Percentiles rank a stretch among this genome's conserved stretches.
These are phyloP conservation scores for Omphalotus olearius DNA, from an alignment of 1,284 basidiomycete species.

Conservation along the genomic window DNA sequence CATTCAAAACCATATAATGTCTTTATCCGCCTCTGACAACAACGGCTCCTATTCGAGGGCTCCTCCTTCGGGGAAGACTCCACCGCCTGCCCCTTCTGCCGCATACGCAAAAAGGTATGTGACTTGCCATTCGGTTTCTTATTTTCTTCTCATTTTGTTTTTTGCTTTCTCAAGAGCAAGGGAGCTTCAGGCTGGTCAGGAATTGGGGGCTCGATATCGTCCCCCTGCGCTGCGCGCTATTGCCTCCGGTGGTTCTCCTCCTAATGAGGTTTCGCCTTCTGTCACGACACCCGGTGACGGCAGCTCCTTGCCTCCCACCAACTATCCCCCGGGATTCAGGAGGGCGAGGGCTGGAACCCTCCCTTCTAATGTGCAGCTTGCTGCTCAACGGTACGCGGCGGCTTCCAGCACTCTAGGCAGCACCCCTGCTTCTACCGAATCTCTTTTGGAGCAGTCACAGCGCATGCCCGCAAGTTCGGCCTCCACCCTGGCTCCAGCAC, in stretches of 20 bases:
- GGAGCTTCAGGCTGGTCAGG: slow-evolving; percentile 76
- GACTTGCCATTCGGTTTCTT: slow-evolving; percentile 13
- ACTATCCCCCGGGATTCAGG: slow-evolving; percentile 75
- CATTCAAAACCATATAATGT: slow-evolving; percentile 73
- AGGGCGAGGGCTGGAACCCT: slow-evolving; percentile 86
- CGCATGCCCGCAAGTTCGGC: slow-evolving; percentile 42
- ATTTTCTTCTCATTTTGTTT: slow-evolving; percentile 15
- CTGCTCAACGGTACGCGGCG: slow-evolving; percentile 76
- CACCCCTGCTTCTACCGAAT: slow-evolving; percentile 57
- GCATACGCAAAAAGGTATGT: slow-evolving; percentile 81
- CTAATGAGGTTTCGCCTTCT: slow-evolving; percentile 57
- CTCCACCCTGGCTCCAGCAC: slow-evolving; percentile 41
- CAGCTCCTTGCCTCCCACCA: slow-evolving; percentile 57
- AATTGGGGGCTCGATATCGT: slow-evolving; percentile 61
- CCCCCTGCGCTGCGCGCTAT: slow-evolving; percentile 76
- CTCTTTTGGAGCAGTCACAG: slow-evolving; percentile 57
- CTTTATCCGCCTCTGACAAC: slow-evolving; percentile 79
- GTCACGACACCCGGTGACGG: slow-evolving; percentile 54
- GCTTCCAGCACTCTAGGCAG: slow-evolving; percentile 54
- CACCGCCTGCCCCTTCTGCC: slow-evolving; percentile 84
- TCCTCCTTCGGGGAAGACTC: slow-evolving; percentile 76
- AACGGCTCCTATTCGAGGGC: slow-evolving; percentile 72
- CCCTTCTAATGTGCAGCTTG: slow-evolving; percentile 83
- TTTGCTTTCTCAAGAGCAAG: slow-evolving; percentile 52
- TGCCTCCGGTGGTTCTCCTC: slow-evolving; percentile 64